Evolutionary conservation across 768 basidiomycete genomes (phyloP), one percentile per base, ranked within the genome.

Genomic region (Trametes sanguinea): DNA sequence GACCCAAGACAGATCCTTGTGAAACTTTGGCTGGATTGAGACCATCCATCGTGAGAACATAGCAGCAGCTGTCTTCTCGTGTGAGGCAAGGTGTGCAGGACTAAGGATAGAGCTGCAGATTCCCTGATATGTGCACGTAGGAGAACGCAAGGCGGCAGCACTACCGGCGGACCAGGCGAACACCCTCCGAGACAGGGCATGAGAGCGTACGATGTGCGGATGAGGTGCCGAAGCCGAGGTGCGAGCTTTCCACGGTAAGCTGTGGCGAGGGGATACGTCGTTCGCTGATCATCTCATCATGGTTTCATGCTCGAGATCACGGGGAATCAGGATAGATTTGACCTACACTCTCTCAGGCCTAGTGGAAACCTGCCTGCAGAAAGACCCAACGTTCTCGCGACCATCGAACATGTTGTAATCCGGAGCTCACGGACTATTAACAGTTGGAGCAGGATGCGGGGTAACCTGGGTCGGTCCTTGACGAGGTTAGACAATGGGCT

Each of bases 41-140:
- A 55, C 55, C 63, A 64, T 60, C 58, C 35, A 53, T 32, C 58
- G 54, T 60, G 58, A 54, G 58, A 64, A 44, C 35, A 51, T 37
- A 39, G 35, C 13, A 14, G 14, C 17, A 37, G 5, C 30, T 27
- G 17, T 35, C 45, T 44, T 54, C 57, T 46, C 57, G 48, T 63
- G 62, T 33, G 62, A 59, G 47, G 27, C 22, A 14, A 16, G 39
- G 29, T 22, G 48, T 4, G 17, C 8, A 55, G 54, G 47, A 64
- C 54, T 60, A 42, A 17, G 59, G 48, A 59, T 63, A 60, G 63
- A 64, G 59, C 50, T 57, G 53, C 27, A 35, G n/a, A 17, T 60
- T 51, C 42, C 63, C 58, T 37, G 39, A 64, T 60, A 60, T 40
- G 58, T 64, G 39, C 50, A 60, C 6, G 27, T 33, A 42, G 35